Evolutionary conservation across 2,329 filamentous ascomycete species (phyloP).

Genomic region (Nemania abortiva): DNA sequence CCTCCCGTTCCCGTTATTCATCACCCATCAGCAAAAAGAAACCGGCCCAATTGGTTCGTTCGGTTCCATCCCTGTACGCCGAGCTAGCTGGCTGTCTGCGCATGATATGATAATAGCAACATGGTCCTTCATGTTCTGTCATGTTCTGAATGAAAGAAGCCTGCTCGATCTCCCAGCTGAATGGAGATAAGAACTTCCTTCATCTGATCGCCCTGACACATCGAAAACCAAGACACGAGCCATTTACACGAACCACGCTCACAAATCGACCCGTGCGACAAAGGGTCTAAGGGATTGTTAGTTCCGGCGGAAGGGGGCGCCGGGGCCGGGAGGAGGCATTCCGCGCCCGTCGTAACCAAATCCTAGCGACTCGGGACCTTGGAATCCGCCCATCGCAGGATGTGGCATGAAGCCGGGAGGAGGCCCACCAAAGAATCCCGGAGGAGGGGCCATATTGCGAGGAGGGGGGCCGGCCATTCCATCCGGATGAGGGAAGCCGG

Average conservation of each 20-base stretch:
- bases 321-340: constrained; percentile 63
- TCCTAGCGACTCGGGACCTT: constrained; percentile 63
- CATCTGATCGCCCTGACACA: constrained; percentile 4
- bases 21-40: background rate
- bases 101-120: background rate
- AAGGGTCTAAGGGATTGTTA: constrained; percentile 29
- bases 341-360: constrained; percentile 69
- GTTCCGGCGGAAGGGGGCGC: constrained; percentile 55
- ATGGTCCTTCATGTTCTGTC: background rate
- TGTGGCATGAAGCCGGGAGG: constrained; percentile 65
- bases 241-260: background rate
- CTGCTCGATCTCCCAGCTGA: background rate
- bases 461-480: constrained; percentile 59
- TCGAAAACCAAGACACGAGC: constrained; percentile 20
- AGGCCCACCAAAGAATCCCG: constrained; percentile 66
- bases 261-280: constrained; percentile 9
- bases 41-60: background rate
- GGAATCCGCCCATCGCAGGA: constrained; percentile 68
- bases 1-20: constrained; percentile 29
- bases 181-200: constrained; percentile 5
- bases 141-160: constrained; percentile 3
- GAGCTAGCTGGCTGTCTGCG: constrained; percentile 4
- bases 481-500: constrained; percentile 63
- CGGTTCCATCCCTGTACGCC: background rate
- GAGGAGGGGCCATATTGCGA: constrained; percentile 65